phyloP scores from a whole-genome alignment of 2,329 filamentous ascomycete species.

The Penicillium freii region DNA sequence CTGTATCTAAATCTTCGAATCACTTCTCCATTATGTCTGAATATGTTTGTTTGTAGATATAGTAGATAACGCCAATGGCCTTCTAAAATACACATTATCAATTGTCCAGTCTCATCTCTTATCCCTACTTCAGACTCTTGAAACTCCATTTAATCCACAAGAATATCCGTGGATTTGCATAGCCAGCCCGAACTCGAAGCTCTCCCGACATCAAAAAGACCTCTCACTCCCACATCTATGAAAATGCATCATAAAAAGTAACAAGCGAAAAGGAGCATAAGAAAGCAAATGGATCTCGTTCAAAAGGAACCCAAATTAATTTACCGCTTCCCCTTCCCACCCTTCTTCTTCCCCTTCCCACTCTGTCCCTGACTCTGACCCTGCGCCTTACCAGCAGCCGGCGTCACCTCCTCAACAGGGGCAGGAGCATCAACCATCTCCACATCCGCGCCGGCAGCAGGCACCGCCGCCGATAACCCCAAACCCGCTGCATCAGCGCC shows the following conservation, averaged over 20 bases:
- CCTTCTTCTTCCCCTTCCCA: slow-evolving; percentile 56
- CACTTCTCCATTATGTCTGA: slow-evolving; percentile 16
- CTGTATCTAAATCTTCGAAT: slow-evolving; percentile 25
- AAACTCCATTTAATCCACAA: background rate
- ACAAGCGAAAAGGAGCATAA: background rate
- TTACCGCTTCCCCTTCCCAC: slow-evolving; percentile 71
- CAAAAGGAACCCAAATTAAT: background rate
- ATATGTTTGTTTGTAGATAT: background rate
- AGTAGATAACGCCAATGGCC: background rate
- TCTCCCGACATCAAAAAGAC: background rate
- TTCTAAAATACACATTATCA: background rate
- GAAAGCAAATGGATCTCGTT: background rate
- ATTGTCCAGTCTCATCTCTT: background rate
- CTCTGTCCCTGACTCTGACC: slow-evolving; percentile 21
- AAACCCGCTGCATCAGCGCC: slow-evolving; percentile 61
- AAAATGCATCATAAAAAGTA: slow-evolving; percentile 1
- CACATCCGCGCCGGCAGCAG: slow-evolving; percentile 33
- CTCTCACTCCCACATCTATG: slow-evolving; percentile 1
- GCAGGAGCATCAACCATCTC: slow-evolving; percentile 32
- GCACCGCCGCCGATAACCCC: slow-evolving; percentile 34
- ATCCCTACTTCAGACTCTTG: background rate
- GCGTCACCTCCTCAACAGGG: slow-evolving; percentile 40
- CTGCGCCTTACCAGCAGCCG: slow-evolving; percentile 21
- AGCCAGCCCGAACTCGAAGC: background rate
- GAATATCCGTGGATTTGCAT: background rate